These are phyloP conservation scores for Paramecium sonneborni DNA, from an alignment of 73 alveolate species.

Conservation along the genomic window DNA sequence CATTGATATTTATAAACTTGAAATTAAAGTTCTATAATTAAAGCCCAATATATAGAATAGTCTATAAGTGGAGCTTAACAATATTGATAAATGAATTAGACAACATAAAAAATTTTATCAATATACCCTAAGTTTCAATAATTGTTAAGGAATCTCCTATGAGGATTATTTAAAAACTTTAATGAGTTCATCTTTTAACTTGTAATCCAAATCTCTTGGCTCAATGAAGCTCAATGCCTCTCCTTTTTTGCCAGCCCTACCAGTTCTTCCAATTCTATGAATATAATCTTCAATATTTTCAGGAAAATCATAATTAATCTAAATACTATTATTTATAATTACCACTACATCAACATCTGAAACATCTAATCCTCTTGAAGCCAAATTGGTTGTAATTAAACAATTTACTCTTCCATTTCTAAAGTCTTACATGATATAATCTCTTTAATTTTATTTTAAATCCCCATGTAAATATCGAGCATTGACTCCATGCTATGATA, in stretches of 20 bases:
- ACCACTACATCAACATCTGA: conserved; percentile 88
- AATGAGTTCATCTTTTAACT: background rate
- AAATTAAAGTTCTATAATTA: background rate
- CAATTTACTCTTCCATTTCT: conserved; percentile 75
- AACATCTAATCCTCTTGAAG: conserved; percentile 95
- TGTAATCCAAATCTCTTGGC: background rate
- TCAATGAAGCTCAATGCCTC: conserved; percentile 77
- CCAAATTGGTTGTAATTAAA: conserved; percentile 94
- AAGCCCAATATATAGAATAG: background rate
- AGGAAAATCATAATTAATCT: conserved; percentile 90
- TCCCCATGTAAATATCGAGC: conserved; percentile 86
- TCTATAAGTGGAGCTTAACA: background rate
- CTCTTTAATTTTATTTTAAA: conserved; percentile 89
- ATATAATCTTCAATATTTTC: conserved; percentile 93
- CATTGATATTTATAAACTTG: conserved; percentile 8
- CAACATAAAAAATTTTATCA: background rate
- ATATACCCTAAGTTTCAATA: background rate
- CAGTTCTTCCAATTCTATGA: conserved; percentile 97
- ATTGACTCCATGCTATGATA: conserved; percentile 72
- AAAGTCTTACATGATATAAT: conserved; percentile 75
- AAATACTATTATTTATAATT: background rate
- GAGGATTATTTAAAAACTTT: background rate
- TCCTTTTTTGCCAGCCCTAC: conserved; percentile 89
- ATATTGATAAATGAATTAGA: background rate
- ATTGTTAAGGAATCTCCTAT: background rate